Evolutionary conservation across 495 filamentous ascomycete genomes (phyloP).

Genomic region (Trichoderma asperelloides): DNA sequence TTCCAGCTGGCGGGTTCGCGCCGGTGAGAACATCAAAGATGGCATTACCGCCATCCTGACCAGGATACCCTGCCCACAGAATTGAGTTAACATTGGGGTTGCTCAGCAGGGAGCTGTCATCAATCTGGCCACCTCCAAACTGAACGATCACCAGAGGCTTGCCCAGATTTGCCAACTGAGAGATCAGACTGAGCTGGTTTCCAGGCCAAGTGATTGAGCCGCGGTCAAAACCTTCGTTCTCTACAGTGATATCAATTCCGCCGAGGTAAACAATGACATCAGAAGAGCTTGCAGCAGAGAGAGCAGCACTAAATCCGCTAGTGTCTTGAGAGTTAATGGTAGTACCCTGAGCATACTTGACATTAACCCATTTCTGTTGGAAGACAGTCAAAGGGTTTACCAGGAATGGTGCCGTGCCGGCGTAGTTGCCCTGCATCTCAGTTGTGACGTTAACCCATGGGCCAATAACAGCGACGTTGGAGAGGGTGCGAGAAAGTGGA

Average conservation of each 20-base stretch:
- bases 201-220: constrained; percentile 34
- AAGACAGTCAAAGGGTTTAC: neutral
- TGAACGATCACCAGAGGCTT: constrained; percentile 37
- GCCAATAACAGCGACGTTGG: constrained; percentile 49
- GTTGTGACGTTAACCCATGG: constrained; percentile 49
- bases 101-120: constrained; percentile 41
- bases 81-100: constrained; percentile 20
- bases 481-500: constrained; percentile 29
- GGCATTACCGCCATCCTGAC: constrained; percentile 47
- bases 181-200: constrained; percentile 33
- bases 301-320: constrained; percentile 16
- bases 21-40: constrained; percentile 46
- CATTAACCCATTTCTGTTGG: neutral
- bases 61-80: constrained; percentile 45
- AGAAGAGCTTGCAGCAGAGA: constrained; percentile 27
- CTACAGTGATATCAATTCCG: constrained; percentile 34
- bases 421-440: constrained; percentile 54
- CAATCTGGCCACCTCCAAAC: constrained; percentile 43
- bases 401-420: constrained; percentile 46
- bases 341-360: neutral
- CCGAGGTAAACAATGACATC: constrained; percentile 37
- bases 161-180: constrained; percentile 23
- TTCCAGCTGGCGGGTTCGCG: constrained; percentile 43
- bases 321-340: neutral
- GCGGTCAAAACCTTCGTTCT: constrained; percentile 33